Evolutionary conservation across 129 eudicot species (phyloP).

Genomic region (Pulicaria dysenterica): DNA sequence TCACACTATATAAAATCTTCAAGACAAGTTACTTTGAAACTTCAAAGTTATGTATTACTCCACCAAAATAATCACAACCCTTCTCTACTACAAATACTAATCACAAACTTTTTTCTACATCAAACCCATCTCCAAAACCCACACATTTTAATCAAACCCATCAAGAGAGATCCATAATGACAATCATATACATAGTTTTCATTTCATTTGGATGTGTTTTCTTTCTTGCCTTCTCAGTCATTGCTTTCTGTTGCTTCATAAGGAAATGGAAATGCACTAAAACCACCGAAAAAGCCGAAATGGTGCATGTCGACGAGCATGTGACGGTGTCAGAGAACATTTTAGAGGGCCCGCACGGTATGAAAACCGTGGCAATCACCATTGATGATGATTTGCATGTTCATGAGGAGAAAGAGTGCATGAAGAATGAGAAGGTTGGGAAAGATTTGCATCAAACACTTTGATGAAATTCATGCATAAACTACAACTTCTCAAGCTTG

Average conservation of each 20-base stretch:
- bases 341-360: constrained; percentile 58
- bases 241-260: constrained; percentile 55
- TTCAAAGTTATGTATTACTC: constrained; percentile 47
- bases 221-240: constrained; percentile 44
- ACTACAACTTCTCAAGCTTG: constrained; percentile 22
- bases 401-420: constrained; percentile 42
- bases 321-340: constrained; percentile 46
- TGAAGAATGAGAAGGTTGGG: constrained; percentile 51
- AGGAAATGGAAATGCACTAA: constrained; percentile 54
- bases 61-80: constrained; percentile 16
- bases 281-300: constrained; percentile 34
- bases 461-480: neutral
- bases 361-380: constrained; percentile 45
- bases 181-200: constrained; percentile 47
- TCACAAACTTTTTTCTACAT: constrained; percentile 18
- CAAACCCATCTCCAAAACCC: constrained; percentile 29
- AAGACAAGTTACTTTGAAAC: constrained; percentile 51
- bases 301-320: constrained; percentile 45
- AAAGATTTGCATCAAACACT: constrained; percentile 2
- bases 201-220: constrained; percentile 54
- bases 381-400: constrained; percentile 68
- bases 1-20: constrained; percentile 51
- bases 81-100: constrained; percentile 44
- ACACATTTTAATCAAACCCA: neutral
- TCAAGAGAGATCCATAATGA: neutral